These are phyloP conservation scores for Mycena galopus DNA, from an alignment of 768 basidiomycete species.

Conservation along the genomic window DNA sequence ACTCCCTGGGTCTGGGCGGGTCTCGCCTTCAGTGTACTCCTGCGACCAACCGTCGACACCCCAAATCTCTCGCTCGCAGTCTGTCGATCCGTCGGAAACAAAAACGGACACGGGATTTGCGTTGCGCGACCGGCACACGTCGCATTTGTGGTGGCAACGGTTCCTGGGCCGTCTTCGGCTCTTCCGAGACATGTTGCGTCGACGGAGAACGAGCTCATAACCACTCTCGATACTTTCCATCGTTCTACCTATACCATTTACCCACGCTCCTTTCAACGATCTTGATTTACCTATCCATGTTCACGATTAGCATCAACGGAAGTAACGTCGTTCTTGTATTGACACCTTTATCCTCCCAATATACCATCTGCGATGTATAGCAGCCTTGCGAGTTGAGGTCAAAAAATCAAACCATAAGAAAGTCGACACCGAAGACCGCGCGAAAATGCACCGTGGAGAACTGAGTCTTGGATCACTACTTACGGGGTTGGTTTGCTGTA, in stretches of 20 bases:
- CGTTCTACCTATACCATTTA: not conserved
- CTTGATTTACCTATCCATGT: not conserved
- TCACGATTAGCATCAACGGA: not conserved
- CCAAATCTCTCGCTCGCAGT: conserved; percentile 17
- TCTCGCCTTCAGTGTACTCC: conserved; percentile 32
- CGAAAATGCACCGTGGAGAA: too few species aligned
- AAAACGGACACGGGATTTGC: not conserved
- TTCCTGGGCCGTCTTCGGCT: conserved; percentile 2
- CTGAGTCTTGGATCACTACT: too few species aligned
- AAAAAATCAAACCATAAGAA: too few species aligned
- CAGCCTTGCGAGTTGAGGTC: too few species aligned
- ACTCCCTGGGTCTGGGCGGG: conserved; percentile 41
- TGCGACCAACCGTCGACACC: conserved; percentile 29
- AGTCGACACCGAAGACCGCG: too few species aligned
- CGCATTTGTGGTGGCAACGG: conserved; percentile 22
- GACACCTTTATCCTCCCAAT: not conserved
- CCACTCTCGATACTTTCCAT: not conserved
- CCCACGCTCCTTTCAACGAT: not conserved
- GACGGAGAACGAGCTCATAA: not conserved
- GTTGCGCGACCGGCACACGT: not conserved
- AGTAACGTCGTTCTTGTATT: not conserved
- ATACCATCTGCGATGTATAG: not conserved
- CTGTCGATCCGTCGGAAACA: conserved; percentile 5
- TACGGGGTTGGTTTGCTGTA: too few species aligned
- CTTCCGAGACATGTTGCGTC: conserved; percentile 11